Evolutionary conservation across 2,329 filamentous ascomycete genomes (phyloP).

Genomic region (Aspergillus phoenicis): DNA sequence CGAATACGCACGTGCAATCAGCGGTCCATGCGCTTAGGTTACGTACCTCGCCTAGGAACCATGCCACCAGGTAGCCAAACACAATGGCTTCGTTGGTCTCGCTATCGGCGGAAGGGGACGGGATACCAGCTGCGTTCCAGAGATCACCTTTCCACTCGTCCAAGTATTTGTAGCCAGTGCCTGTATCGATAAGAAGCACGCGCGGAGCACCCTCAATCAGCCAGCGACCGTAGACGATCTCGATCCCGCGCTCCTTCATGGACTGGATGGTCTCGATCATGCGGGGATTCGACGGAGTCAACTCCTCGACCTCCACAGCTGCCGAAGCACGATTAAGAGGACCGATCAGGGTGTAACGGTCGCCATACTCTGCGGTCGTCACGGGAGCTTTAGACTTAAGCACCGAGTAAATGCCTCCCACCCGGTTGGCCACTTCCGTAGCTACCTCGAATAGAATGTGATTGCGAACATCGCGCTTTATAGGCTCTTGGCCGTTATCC

Average conservation of each 20-base stretch:
- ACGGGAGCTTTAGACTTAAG: constrained; percentile 98
- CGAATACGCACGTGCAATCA: neutral
- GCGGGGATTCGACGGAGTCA: constrained; percentile 79
- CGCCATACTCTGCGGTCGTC: constrained; percentile 97
- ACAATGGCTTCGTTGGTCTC: constrained; percentile 98
- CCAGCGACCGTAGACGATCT: constrained; percentile 92
- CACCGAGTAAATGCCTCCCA: constrained; percentile 98
- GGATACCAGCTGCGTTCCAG: constrained; percentile 90
- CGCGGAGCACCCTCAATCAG: constrained; percentile 94
- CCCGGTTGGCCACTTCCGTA: constrained; percentile 96
- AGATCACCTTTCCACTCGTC: constrained; percentile 97
- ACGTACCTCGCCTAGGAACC: constrained; percentile 94
- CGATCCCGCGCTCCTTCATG: constrained; percentile 90
- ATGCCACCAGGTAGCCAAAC: constrained; percentile 94
- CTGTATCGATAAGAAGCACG: constrained; percentile 91
- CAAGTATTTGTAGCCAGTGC: constrained; percentile 85
- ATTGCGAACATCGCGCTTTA: constrained; percentile 78
- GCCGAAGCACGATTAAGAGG: constrained; percentile 91
- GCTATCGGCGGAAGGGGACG: constrained; percentile 85
- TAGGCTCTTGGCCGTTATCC: constrained; percentile 63
- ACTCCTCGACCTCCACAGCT: constrained; percentile 94
- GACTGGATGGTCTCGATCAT: constrained; percentile 81
- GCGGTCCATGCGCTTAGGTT: neutral
- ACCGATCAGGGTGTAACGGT: constrained; percentile 91
- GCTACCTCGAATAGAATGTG: constrained; percentile 96